A percentile compares a stretch with the other conserved stretches of the same genome.
phyloP scores from a whole-genome alignment of 805 yeast genomes.

The Ogataea neopini region DNA sequence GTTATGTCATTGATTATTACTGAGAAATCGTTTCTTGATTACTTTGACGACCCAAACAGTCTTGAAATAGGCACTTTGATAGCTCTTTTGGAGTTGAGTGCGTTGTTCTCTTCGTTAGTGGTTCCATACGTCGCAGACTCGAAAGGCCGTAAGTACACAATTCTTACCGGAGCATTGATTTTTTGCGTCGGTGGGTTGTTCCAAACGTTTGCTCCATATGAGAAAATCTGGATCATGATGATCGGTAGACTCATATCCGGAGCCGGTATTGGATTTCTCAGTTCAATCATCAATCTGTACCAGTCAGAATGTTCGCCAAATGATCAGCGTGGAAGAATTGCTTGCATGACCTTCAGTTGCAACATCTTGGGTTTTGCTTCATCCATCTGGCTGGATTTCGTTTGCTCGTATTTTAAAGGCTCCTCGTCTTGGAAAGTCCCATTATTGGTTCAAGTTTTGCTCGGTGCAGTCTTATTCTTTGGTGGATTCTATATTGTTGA shows the following conservation, averaged over 20 bases:
- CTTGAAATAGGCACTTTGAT: constrained; percentile 80
- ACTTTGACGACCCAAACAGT: constrained; percentile 70
- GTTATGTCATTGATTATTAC: constrained; percentile 85
- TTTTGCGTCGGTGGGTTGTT: constrained; percentile 75
- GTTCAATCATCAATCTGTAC: constrained; percentile 84
- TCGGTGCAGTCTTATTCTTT: constrained; percentile 62
- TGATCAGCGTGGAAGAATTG: constrained; percentile 79
- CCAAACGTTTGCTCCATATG: constrained; percentile 57
- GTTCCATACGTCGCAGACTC: constrained; percentile 77
- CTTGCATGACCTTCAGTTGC: constrained; percentile 87
- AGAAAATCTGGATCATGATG: constrained; percentile 52
- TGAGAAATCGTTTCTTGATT: constrained; percentile 62
- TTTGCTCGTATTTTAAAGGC: constrained; percentile 63
- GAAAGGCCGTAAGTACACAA: constrained; percentile 77
- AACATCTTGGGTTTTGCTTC: constrained; percentile 79
- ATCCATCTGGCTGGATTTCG: constrained; percentile 86
- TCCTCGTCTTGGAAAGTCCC: constrained; percentile 79
- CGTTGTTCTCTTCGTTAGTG: constrained; percentile 67
- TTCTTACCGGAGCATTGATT: constrained; percentile 70
- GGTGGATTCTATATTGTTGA: constrained; percentile 84
- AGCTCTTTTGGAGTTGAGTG: constrained; percentile 83
- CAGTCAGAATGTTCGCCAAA: constrained; percentile 89
- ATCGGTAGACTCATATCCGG: constrained; percentile 79
- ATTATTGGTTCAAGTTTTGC: constrained; percentile 67
- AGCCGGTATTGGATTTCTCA: constrained; percentile 81